phyloP scores from a whole-genome alignment of 2,329 filamentous ascomycete genomes.

The Mollisia scopiformis region DNA sequence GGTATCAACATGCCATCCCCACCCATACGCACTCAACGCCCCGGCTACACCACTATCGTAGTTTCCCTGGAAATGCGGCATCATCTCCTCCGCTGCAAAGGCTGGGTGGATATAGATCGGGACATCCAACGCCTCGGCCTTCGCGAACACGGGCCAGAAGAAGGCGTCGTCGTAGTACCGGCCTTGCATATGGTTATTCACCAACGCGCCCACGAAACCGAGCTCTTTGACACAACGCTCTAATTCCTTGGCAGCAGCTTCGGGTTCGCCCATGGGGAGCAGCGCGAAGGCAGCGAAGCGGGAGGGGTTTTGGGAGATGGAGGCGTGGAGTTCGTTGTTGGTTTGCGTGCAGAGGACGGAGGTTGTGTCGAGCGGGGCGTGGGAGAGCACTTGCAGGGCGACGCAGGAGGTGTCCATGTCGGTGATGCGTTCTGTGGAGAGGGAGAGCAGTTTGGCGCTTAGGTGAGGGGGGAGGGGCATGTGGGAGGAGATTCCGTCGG shows the following conservation, averaged over 20 bases:
- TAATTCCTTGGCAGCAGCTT: constrained; percentile 40
- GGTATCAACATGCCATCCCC: constrained; percentile 55
- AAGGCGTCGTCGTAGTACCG: constrained; percentile 46
- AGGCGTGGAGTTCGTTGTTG: constrained; percentile 39
- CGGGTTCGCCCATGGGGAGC: constrained; percentile 43
- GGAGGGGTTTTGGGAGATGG: constrained; percentile 36
- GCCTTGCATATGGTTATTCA: constrained; percentile 46
- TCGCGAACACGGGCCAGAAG: constrained; percentile 41
- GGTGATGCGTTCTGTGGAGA: constrained; percentile 29
- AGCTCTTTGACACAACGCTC: constrained; percentile 44
- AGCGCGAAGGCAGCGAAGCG: constrained; percentile 47
- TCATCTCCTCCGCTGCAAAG: constrained; percentile 37
- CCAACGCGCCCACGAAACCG: constrained; percentile 51
- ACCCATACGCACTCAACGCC: constrained; percentile 45
- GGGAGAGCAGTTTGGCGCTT: constrained; percentile 19
- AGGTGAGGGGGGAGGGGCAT: constrained; percentile 17
- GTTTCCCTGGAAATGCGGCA: constrained; percentile 34
- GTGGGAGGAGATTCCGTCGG: neutral
- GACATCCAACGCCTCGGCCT: constrained; percentile 43
- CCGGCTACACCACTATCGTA: constrained; percentile 34
- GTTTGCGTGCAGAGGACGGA: constrained; percentile 19
- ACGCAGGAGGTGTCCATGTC: constrained; percentile 32
- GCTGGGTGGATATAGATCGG: constrained; percentile 48
- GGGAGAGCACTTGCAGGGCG: constrained; percentile 35
- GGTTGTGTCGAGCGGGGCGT: constrained; percentile 30